Evolutionary conservation across 129 eudicot species (phyloP), one percentile per base, ranked within the genome.

Genomic region (Pseudognaphalium luteoalbum): DNA sequence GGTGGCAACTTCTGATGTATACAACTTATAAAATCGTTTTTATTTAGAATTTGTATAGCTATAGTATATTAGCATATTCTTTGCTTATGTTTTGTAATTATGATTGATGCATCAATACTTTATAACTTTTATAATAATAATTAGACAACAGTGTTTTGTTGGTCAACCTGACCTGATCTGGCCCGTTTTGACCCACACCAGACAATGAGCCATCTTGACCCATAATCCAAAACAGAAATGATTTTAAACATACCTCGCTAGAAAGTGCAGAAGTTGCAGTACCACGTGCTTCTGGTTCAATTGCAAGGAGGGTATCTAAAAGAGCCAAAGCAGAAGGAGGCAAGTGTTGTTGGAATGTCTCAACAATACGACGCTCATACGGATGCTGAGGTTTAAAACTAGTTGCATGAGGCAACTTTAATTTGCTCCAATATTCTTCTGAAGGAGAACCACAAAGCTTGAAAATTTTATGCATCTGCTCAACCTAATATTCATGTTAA

Each of bases 371-470:
- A 10, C 97, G 91, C 74, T 71, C 84, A 61, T 93, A 93, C 19
- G 88, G 88, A 7, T 76, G 84, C 54, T 87, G 91, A 61, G 97
- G 90, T 73, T 86, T 93, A 75, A 89, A 93, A 76, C 90, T 90
- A 51, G 98, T 87, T 35, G 93, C 88, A 61, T 85, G 90, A 56
- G 97, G 96, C 20, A 91, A 80, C 70, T 85, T 88, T 60, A 93
- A 76, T 70, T 79, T 81, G 56, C 65, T 83, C 98, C 98, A 93
- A 74, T 88, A 91, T 71, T 86, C 88, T 51, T 93, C 98, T 41
- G 97, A 79, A 1, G 98, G 98, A 63, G 98, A 93, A 74, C 98
- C 98, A 79, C 98, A 93, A 57, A 93, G 91, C 88, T 93, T 93
- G 78, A 93, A 93, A 72, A 93, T 93, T 77, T 93, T 93, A 68